Evolutionary conservation across 805 yeast genomes (phyloP), one percentile per base, ranked within the genome.

Genomic region (Candida yuanshanica): DNA sequence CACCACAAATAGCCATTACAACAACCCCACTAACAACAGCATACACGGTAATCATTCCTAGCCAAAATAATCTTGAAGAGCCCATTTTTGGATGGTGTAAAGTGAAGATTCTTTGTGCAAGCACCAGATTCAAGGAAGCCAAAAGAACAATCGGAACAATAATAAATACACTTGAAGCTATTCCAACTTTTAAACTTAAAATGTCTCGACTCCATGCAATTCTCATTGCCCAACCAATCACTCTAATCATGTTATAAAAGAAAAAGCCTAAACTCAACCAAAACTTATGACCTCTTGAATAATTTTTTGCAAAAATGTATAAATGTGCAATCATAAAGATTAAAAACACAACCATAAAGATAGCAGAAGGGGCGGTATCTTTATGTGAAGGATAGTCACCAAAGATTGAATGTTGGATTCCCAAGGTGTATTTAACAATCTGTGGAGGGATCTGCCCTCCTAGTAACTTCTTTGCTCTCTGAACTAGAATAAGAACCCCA

Each of bases 51-150:
- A 70, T 54, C 81, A 83, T 75, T 22, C 62, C 38, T 25, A 45
- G 45, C 75, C 80, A 75, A 51, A 83, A 77, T 26, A 65, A 44
- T 42, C 59, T 64, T 33, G 72, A 58, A 17, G 76, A 69, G 31
- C 89, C 90, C 10, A 79, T 71, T 38, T 75, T 79, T 7, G 91
- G 90, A 55, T 83, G 90, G 57, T 81, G 68, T 85, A 88, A 81
- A 6, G 87, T 80, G 60, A 81, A 81, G 18, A 83, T 64, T 56
- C 91, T 73, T 57, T 82, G 89, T 4, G 86, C 86, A 39, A 83
- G 62, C 18, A 81, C 72, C 58, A 81, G 66, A 54, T 79, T 80
- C 52, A 78, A 68, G 4, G 82, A 70, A 24, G 77, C 75, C 34
- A 83, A 55, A 21, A 77, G 55, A n/a, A 80, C 74, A 14, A 78